Evolutionary conservation across 2,329 filamentous ascomycete species (phyloP), one percentile per base, ranked within the genome.

Genomic region (Podosphaera xanthii): DNA sequence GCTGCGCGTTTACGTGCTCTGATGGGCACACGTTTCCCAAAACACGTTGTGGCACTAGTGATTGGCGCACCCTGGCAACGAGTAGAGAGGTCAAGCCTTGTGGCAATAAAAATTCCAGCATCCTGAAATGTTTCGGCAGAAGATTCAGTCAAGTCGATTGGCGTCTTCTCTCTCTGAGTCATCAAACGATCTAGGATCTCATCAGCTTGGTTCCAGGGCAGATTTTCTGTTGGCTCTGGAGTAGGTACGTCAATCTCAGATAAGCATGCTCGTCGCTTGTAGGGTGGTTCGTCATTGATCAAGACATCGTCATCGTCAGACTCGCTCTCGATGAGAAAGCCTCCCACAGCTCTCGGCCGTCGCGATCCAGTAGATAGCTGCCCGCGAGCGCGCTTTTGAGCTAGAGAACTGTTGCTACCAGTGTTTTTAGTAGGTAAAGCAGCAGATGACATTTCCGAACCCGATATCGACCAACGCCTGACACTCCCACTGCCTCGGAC

Each of bases 1-100:
- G 70, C 69, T 0, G 70, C 68, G 6, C 71, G 67, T 59, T 74
- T 74, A 58, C 81, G 79, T 65, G 79, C 73, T 52, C 75, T 75
- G 52, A 87, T 74, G 0, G 77, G 73, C 1, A 79, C 69, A 0
- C 73, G 73, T 49, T 74, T 77, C 36, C 85, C 85, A 31, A 67
- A 66, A 58, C 67, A 70, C 2, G 68, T 69, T 35, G 64, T 22
- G 8, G 67, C 57, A 49, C 68, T 61, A 2, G 63, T 58, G n/a
- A 46, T 59, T 42, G 65, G 65, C 4, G 59, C 42, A 22, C 55
- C 60, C 38, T 44, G 59, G 12, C 61, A 61, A 33, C 50, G 58
- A 1, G 67, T 57, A 52, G 66, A n/a, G 22, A 50, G 9, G 8
- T 50, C 14, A 30, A 30, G 2, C 22, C 8, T n/a, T 1, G 2